Percentiles rank a stretch among this genome's conserved stretches.
Conservation (phyloP, 352 stramenopile genomes). For the Phytopythium mirpurense region DNA sequence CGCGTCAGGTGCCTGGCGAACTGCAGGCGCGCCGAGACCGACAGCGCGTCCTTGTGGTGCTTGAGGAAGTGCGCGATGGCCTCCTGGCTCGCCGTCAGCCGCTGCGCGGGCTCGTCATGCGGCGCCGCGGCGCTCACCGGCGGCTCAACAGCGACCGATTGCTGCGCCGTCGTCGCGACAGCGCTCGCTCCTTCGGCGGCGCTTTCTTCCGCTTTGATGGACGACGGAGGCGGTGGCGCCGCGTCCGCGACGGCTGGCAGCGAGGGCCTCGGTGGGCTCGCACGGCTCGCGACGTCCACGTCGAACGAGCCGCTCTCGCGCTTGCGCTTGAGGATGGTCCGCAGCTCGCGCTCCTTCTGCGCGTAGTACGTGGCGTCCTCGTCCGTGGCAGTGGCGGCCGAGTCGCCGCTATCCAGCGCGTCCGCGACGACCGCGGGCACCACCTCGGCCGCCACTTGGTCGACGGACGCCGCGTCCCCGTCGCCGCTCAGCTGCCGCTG, state of each 20-base stretch:
- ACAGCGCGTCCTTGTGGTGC: conserved; percentile 28
- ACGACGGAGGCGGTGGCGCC: too few species aligned
- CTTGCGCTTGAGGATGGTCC: conserved; percentile 17
- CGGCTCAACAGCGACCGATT: too few species aligned
- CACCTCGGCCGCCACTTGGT: too few species aligned
- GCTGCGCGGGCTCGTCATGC: background rate
- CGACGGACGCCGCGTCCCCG: too few species aligned
- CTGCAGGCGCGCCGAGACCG: conserved; percentile 17
- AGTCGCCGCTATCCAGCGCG: background rate
- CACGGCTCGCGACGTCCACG: too few species aligned
- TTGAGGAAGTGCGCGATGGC: conserved; percentile 39
- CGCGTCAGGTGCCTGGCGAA: conserved; percentile 43
- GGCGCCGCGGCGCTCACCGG: background rate
- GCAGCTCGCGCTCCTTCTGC: conserved; percentile 6
- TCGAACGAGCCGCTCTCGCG: conserved; percentile 8
- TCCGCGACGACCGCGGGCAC: background rate
- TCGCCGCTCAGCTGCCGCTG: too few species aligned
- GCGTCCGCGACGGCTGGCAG: too few species aligned
- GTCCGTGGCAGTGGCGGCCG: background rate
- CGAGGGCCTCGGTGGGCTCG: too few species aligned
- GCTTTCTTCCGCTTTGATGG: too few species aligned
- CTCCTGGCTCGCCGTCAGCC: conserved; percentile 28
- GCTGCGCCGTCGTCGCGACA: background rate
- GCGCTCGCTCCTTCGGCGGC: too few species aligned
- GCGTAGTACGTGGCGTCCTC: background rate